phyloP scores from a whole-genome alignment of 2,329 filamentous ascomycete genomes.

The Furcasterigmium sp. region DNA sequence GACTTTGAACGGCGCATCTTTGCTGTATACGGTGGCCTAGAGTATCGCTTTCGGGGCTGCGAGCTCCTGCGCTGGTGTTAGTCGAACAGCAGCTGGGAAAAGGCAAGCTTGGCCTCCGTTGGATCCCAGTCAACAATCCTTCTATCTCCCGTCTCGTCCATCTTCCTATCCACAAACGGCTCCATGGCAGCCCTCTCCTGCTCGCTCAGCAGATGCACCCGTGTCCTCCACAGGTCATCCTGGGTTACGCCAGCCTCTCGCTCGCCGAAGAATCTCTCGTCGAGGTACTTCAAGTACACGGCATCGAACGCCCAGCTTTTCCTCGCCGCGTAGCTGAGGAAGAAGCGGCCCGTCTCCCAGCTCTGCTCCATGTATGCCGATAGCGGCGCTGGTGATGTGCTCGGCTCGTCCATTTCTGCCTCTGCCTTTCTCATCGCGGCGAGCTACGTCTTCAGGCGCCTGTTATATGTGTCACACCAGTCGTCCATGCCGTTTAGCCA shows the following conservation, averaged over 20 bases:
- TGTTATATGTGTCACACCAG: slow-evolving; percentile 25
- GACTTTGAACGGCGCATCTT: too few relatives aligned
- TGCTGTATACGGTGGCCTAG: too few relatives aligned
- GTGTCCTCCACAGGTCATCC: slow-evolving; percentile 12
- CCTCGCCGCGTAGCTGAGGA: slow-evolving; percentile 27
- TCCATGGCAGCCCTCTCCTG: slow-evolving; percentile 17
- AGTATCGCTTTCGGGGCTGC: too few relatives aligned
- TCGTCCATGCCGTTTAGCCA: slow-evolving; percentile 22
- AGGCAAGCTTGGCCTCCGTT: slow-evolving; percentile 8
- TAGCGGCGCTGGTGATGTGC: background rate
- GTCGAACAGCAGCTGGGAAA: slow-evolving; percentile 11
- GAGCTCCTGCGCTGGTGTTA: too few relatives aligned
- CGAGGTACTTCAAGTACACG: slow-evolving; percentile 30
- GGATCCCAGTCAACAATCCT: slow-evolving; percentile 16
- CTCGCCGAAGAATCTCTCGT: slow-evolving; percentile 25
- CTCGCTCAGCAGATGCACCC: slow-evolving; percentile 14
- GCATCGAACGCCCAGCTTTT: slow-evolving; percentile 31
- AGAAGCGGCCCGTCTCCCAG: slow-evolving; percentile 26
- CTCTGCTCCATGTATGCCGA: slow-evolving; percentile 24
- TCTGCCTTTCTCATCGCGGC: background rate
- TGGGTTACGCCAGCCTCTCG: slow-evolving; percentile 12
- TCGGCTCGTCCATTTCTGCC: background rate
- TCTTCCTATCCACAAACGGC: slow-evolving; percentile 17
- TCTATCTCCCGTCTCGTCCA: slow-evolving; percentile 15
- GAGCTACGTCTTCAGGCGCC: slow-evolving; percentile 21